Evolutionary conservation across 108 stramenopile genomes (phyloP), one percentile per base, ranked within the genome.

Genomic region (Fistulifera solaris): DNA sequence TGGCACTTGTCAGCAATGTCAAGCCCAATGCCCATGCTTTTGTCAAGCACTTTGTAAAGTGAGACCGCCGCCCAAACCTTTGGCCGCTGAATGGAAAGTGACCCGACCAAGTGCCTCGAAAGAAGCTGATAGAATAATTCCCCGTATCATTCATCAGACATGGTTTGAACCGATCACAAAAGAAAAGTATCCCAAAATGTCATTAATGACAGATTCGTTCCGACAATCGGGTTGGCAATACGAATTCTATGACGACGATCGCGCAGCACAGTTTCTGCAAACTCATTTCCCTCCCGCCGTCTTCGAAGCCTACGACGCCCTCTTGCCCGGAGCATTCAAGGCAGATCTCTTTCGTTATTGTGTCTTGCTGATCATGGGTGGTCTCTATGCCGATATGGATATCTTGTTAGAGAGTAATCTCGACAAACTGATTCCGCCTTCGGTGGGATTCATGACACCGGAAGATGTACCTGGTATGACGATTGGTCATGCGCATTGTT

Each of bases 311-410:
- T 82, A 82, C 47, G 70, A 78, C 26, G 51, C 67, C 2, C 45
- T 54, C n/a, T 16, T 44, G 16, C 56, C 70, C 48, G 77, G 77
- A 16, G 77, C 77, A 17, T 78, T 78, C 59, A 74, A 76, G 49
- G 81, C 81, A 8, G 81, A 82, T 65, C 63, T 82, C 35, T 82
- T 82, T 43, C 74, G 81, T 16, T 82, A 82, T 47, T 82, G 81
- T 51, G 77, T 82, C 21, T 42, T 82, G 15, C 45, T 82, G 40
- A 78, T 82, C 48, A 65, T 64, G 14, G 81, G 81, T 5, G 81
- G 81, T 4, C 65, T 82, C 18, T 82, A 82, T 51, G 74, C 77
- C 15, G 81, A 82, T 48, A 75, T 82, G 71, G 81, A 82, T 52
- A 71, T 82, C 35, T 54, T 82, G 53, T 45, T 78, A 11, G 77